These are phyloP conservation scores for Naegleria gruberi DNA, from an alignment of 208 protist species.

Conservation along the genomic window DNA sequence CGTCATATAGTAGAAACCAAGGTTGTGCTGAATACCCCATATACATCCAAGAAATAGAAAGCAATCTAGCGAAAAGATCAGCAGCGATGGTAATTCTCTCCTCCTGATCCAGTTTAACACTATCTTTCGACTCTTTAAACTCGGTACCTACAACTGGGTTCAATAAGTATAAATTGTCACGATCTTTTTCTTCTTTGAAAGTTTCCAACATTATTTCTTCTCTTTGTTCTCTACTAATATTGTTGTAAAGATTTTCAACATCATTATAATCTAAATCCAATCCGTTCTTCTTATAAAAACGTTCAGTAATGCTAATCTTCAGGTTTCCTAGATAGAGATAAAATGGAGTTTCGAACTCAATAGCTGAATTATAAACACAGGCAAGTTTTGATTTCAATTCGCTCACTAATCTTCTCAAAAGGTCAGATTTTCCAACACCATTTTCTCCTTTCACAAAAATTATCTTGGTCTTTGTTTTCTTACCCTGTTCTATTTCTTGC, in stretches of 20 bases:
- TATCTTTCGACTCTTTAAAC: background rate
- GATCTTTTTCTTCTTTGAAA: background rate
- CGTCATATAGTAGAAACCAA: background rate
- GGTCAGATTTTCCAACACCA: background rate
- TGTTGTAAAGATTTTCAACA: background rate
- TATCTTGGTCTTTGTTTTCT: background rate
- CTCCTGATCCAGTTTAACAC: background rate
- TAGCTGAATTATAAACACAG: background rate
- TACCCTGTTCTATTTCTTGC: background rate
- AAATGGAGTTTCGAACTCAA: background rate
- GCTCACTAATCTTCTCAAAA: background rate
- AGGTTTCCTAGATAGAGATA: background rate
- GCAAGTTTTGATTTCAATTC: background rate
- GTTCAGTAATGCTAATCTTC: background rate
- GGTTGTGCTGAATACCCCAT: background rate
- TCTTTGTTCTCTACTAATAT: background rate
- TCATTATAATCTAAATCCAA: background rate
- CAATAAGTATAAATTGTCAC: background rate
- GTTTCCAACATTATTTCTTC: background rate
- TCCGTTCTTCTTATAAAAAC: background rate
- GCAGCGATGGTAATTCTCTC: background rate
- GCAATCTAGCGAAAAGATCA: background rate
- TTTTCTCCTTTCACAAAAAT: background rate
- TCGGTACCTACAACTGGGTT: background rate
- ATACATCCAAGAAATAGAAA: background rate